A percentile compares a stretch with the other conserved stretches of the same genome.
Evolutionary conservation across 176 grass and related monocot species (phyloP).

Genomic region (Hyparrhenia diplandra): DNA sequence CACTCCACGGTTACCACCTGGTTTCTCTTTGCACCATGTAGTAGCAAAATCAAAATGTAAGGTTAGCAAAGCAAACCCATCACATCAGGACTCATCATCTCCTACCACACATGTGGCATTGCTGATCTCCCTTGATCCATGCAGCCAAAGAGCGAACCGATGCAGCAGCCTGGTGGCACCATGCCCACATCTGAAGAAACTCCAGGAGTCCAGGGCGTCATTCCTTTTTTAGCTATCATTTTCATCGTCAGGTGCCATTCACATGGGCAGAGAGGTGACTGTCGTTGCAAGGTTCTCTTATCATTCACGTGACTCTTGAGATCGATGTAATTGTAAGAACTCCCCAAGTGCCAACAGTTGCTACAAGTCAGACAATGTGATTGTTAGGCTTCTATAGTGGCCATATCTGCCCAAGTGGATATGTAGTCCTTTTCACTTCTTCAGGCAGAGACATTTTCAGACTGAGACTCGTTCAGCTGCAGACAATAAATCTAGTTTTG

Average conservation of each 20-base stretch:
- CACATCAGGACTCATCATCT: background rate
- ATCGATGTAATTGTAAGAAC: constrained; percentile 9
- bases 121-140: constrained; percentile 8
- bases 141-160: constrained; percentile 2
- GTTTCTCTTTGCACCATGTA: constrained; percentile 24
- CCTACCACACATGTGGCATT: background rate
- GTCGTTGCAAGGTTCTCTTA: background rate
- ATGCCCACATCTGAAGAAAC: background rate
- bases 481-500: background rate
- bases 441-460: background rate
- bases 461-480: background rate
- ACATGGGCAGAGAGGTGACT: constrained; percentile 1
- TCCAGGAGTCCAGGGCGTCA: too few species aligned
- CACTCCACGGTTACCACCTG: constrained; percentile 22
- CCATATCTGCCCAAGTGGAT: background rate
- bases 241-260: background rate
- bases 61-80: constrained; percentile 3
- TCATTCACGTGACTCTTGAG: background rate
- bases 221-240: too few species aligned
- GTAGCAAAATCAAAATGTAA: background rate
- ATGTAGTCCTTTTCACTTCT: background rate
- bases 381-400: background rate
- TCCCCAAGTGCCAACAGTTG: background rate
- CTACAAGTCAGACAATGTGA: background rate
- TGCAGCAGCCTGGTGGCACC: background rate